phyloP scores from a whole-genome alignment of 1,284 basidiomycete species.

The Heliocybe sulcata region DNA sequence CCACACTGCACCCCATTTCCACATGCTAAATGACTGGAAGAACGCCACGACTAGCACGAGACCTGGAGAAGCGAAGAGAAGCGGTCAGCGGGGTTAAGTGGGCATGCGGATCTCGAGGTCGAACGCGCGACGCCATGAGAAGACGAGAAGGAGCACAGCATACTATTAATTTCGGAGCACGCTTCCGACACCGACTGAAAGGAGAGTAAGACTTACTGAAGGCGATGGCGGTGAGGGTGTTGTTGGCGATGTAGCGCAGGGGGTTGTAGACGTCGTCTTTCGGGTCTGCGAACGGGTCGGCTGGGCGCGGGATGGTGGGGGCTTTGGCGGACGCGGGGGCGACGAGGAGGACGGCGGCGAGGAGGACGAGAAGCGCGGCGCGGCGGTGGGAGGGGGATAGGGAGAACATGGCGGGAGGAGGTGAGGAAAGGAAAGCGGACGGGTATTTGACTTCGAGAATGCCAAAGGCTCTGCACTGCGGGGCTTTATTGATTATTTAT shows the following conservation, averaged over 20 bases:
- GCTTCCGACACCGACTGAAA: not conserved
- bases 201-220: constrained; percentile 30
- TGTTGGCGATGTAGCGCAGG: constrained; percentile 54
- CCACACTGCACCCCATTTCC: constrained; percentile 46
- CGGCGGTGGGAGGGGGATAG: not conserved
- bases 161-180: no score
- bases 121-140: not conserved
- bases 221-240: constrained; percentile 47
- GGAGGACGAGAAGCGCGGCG: not conserved
- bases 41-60: constrained; percentile 47
- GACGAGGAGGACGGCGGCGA: not conserved
- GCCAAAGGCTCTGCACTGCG: not conserved
- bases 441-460: not conserved
- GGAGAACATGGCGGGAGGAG: not conserved
- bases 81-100: not conserved
- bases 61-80: constrained; percentile 19
- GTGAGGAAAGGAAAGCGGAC: not conserved
- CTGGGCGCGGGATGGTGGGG: constrained; percentile 5
- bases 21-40: constrained; percentile 38
- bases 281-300: constrained; percentile 43
- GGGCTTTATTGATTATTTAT: no score
- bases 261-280: constrained; percentile 48
- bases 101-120: not conserved
- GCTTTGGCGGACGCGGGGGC: not conserved
- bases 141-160: not conserved